phyloP scores from a whole-genome alignment of 2,329 filamentous ascomycete genomes.

The Atkinsonella hypoxylon region DNA sequence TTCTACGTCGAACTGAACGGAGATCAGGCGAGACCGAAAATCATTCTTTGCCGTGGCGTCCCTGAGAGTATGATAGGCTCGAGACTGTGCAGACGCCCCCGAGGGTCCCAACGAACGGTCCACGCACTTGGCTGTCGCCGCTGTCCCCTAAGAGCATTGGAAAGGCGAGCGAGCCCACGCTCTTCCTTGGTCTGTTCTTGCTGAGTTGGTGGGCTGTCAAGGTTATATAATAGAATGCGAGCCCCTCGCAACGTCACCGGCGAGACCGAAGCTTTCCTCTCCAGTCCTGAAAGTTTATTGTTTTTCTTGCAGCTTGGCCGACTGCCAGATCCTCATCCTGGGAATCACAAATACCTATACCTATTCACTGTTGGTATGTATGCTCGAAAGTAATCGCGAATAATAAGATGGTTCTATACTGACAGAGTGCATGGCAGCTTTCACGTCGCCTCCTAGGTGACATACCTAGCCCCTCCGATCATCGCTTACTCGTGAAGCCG shows the following conservation, averaged over 20 bases:
- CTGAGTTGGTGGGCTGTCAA: not conserved
- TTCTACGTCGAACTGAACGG: not conserved
- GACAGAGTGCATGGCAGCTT: not conserved
- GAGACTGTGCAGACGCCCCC: not conserved
- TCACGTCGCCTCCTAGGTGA: not conserved
- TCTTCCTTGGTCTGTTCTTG: not conserved
- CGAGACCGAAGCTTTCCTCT: not conserved
- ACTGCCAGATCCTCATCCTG: not conserved
- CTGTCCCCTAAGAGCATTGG: not conserved
- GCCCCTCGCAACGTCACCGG: constrained; percentile 2
- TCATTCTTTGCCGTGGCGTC: not conserved
- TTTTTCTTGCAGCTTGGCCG: not conserved
- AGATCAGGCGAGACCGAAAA: not conserved
- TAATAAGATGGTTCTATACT: no score
- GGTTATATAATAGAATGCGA: not conserved
- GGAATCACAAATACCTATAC: not conserved
- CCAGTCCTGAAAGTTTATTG: not conserved
- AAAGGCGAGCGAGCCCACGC: not conserved
- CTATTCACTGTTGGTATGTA: not conserved
- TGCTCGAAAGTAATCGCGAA: not conserved
- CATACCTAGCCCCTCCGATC: not conserved
- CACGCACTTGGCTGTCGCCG: not conserved
- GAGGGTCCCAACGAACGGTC: not conserved
- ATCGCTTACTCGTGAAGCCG: not conserved
- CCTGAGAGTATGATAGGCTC: not conserved